Percentiles rank a stretch among this genome's conserved stretches.
Conservation (phyloP, 768 basidiomycete genomes). For the Rhodosporidiobolus odoratus region DNA sequence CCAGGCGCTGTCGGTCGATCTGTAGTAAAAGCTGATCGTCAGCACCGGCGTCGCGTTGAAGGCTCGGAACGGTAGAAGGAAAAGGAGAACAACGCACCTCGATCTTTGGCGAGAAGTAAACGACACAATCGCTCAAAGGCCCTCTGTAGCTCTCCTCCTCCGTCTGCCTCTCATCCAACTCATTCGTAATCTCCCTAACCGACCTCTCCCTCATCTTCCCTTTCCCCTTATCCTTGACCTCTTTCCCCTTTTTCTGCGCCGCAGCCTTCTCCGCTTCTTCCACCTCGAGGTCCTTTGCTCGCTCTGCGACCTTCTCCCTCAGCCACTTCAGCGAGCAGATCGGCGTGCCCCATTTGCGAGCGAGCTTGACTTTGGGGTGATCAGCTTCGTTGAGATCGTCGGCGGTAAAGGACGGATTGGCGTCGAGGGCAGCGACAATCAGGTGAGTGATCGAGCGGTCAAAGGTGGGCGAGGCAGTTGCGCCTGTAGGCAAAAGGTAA, state of each 20-base stretch:
- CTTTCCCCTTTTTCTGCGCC: not conserved
- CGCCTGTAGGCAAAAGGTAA: conserved; percentile 1
- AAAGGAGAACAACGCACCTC: not conserved
- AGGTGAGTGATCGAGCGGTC: conserved; percentile 18
- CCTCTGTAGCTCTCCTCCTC: not conserved
- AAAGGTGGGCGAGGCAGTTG: not conserved
- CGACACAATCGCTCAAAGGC: conserved; percentile 20
- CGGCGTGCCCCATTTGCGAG: conserved; percentile 9
- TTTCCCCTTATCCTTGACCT: not conserved
- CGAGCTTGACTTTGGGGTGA: conserved; percentile 7
- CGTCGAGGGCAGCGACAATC: conserved; percentile 8
- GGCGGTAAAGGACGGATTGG: not conserved
- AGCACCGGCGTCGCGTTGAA: not conserved
- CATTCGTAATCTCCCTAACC: conserved; percentile 17
- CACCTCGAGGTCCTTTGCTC: not conserved
- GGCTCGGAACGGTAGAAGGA: not conserved
- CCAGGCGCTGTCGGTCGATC: conserved; percentile 17
- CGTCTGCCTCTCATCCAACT: not conserved
- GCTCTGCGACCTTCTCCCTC: not conserved
- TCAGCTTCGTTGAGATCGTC: not conserved
- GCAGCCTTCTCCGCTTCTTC: not conserved
- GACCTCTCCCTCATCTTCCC: not conserved
- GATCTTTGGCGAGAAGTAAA: conserved; percentile 20
- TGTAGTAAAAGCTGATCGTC: not conserved
- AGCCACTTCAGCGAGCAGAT: conserved; percentile 15